A percentile compares a stretch with the other conserved stretches of the same genome.
These are phyloP conservation scores for Fusarium hainanense DNA, from an alignment of 2,329 filamentous ascomycete species.

Conservation along the genomic window DNA sequence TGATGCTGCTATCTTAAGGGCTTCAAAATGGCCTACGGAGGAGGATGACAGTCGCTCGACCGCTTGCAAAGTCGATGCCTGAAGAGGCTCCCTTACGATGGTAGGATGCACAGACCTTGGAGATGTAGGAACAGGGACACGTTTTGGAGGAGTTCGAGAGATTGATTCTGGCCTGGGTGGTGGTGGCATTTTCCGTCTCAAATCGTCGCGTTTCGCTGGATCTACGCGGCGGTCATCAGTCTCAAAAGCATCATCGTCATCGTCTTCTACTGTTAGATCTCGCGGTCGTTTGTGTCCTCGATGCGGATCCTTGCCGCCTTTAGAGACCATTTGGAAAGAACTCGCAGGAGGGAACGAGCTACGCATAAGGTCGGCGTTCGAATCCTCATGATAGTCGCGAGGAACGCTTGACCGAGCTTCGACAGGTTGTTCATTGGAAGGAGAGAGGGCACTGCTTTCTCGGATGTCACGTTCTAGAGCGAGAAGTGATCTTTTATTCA, in stretches of 20 bases:
- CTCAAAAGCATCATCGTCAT: constrained; percentile 46
- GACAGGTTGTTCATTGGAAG: constrained; percentile 40
- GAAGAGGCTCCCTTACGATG: constrained; percentile 43
- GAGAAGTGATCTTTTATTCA: constrained; percentile 29
- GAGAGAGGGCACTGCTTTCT: constrained; percentile 10
- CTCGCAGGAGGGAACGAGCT: constrained; percentile 26
- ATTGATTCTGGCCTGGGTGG: constrained; percentile 22
- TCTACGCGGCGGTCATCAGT: constrained; percentile 45
- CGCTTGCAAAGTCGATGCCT: constrained; percentile 3
- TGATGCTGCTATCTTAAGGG: constrained; percentile 46
- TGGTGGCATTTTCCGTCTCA: constrained; percentile 23
- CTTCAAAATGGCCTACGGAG: constrained; percentile 32
- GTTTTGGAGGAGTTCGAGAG: constrained; percentile 8
- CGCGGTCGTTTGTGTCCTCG: constrained; percentile 3
- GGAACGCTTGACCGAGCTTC: constrained; percentile 28
- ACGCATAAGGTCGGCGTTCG: constrained; percentile 35
- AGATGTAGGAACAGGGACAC: constrained; percentile 8
- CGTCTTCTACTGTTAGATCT: constrained; percentile 30
- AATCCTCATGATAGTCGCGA: constrained; percentile 38
- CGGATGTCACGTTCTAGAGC: constrained; percentile 29
- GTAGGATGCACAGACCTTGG: constrained; percentile 30
- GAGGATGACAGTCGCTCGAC: neutral
- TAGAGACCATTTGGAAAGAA: neutral
- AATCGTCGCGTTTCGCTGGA: constrained; percentile 35
- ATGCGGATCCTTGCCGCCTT: neutral